A percentile compares a stretch with the other conserved stretches of the same genome.
Conservation (phyloP, 306 rosid species). For the cucumber (Cucumis sativus) region Cucumber_9930_V3 NC_026656.2:1382001-1382500, state of each 20-base stretch:
- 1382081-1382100: constrained; percentile 80
- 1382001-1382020: constrained; percentile 80
- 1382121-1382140: constrained; percentile 71
- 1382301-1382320: background rate
- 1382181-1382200: constrained; percentile 78
- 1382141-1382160: constrained; percentile 85
- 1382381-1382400: background rate
- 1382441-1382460: background rate
- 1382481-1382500: background rate
- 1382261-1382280: background rate
- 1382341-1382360: background rate
- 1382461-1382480: background rate
- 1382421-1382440: background rate
- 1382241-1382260: background rate
- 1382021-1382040: constrained; percentile 85
- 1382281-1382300: background rate
- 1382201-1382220: constrained; percentile 53
- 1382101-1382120: constrained; percentile 60
- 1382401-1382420: background rate
- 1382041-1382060: constrained; percentile 86
- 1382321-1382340: background rate
- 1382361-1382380: background rate
- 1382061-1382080: constrained; percentile 67
- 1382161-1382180: constrained; percentile 73
- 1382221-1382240: constrained; percentile 55